These are phyloP conservation scores for Apiospora sp. DNA, from an alignment of 2,329 filamentous ascomycete genomes.

Conservation along the genomic window DNA sequence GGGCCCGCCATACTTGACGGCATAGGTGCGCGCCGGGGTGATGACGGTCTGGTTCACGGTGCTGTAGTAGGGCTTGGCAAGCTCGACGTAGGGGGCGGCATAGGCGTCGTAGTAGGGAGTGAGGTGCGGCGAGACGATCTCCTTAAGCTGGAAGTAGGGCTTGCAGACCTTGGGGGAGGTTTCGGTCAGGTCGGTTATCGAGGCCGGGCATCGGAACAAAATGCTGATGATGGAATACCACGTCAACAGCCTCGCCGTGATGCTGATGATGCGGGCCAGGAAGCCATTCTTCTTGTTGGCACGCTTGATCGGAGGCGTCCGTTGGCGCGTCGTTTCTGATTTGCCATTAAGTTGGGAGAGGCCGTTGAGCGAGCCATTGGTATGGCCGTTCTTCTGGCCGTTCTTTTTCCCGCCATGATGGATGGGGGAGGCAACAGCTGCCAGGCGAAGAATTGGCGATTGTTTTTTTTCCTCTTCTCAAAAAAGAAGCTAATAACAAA, in stretches of 20 bases:
- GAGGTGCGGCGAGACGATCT: slow-evolving; percentile 73
- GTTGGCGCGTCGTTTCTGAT: slow-evolving; percentile 42
- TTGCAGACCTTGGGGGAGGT: slow-evolving; percentile 81
- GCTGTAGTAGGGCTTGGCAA: slow-evolving; percentile 78
- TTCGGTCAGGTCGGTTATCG: slow-evolving; percentile 71
- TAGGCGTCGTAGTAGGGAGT: slow-evolving; percentile 88
- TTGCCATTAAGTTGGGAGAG: slow-evolving; percentile 47
- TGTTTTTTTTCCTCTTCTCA: background rate
- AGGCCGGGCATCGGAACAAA: slow-evolving; percentile 82
- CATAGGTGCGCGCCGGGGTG: slow-evolving; percentile 71
- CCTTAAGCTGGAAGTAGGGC: slow-evolving; percentile 76
- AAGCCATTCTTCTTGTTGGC: slow-evolving; percentile 41
- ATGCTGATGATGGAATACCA: slow-evolving; percentile 89
- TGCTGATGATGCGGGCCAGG: slow-evolving; percentile 53
- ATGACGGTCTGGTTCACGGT: slow-evolving; percentile 70
- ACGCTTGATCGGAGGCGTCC: slow-evolving; percentile 29
- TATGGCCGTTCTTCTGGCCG: slow-evolving; percentile 8
- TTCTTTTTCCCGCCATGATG: slow-evolving; percentile 20
- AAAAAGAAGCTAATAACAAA: background rate
- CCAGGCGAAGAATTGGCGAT: background rate
- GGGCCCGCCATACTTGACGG: slow-evolving; percentile 78
- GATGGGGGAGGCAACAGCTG: background rate
- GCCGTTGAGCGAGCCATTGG: slow-evolving; percentile 39
- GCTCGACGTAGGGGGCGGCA: slow-evolving; percentile 81
- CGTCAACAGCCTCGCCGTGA: slow-evolving; percentile 70